Evolutionary conservation across 2,329 filamentous ascomycete genomes (phyloP), one percentile per base, ranked within the genome.

Genomic region (Bipolaris bicolor): DNA sequence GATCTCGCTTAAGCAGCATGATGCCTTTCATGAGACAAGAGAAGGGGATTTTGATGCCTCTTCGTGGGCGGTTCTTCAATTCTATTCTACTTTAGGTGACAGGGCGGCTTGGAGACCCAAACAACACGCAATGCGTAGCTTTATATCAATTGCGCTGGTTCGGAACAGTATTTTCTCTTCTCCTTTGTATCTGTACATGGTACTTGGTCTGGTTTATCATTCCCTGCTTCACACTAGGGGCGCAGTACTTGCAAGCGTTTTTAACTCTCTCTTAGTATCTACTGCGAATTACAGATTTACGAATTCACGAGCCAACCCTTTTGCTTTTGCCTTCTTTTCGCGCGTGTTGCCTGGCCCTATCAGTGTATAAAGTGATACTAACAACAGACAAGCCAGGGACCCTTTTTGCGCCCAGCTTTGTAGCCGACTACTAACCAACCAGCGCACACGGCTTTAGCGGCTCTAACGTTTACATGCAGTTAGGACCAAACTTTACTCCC

Each of bases 1-100:
- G 71, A 74, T 64, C 49, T 73, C 26, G 69, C 68, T 40, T 73
- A 72, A 60, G 56, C 56, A 52, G 29, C 41, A 22, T 41, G 20
- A 43, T 7, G 26, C 22, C 16, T 3, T 34, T 44, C 4, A 57
- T 31, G 49, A 44, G 44, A 24, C 40, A 22, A 15, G 5, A 36
- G 22, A 31, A 22, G 36, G 44, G 54, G 36, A 39, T 45, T 26
- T 10, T 13, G 29, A 47, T 43, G 26, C 26, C 20, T 46, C 26
- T 18, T 20, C 43, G 34, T 33, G 43, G 29, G 29, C 15, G 11
- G 43, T 29, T 49, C 29, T 49, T 39, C 46, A 34, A 44, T 55
- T 50, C 47, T 49, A 29, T 55, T 50, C 44, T 57, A 43, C 49
- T 48, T 44, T 46, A 53, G 44, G 54, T 50, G 51, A 40, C 54